Evolutionary conservation across 2,329 filamentous ascomycete genomes (phyloP).

Genomic region (Penicillium hesseltinei): DNA sequence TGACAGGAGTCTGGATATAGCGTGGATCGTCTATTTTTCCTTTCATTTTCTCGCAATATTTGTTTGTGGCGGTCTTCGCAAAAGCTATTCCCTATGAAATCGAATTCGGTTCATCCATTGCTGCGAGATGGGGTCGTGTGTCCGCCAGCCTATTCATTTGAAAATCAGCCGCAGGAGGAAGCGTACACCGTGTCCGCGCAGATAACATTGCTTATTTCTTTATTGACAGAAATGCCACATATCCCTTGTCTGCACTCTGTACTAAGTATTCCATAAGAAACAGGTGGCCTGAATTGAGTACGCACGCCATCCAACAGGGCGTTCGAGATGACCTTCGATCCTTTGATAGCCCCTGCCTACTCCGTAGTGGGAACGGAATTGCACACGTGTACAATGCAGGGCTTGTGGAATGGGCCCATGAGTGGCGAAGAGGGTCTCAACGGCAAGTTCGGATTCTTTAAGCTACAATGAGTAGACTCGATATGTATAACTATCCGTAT

Average conservation of each 20-base stretch:
- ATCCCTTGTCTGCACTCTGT: conserved; percentile 3
- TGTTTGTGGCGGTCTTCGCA: background rate
- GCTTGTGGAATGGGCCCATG: background rate
- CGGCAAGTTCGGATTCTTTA: background rate
- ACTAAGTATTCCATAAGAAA: background rate
- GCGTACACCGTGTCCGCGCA: background rate
- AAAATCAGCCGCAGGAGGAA: background rate
- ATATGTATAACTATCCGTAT: background rate
- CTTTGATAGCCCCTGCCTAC: conserved; percentile 6
- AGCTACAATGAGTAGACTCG: background rate
- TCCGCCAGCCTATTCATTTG: background rate
- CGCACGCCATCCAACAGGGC: conserved; percentile 3
- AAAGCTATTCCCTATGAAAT: background rate
- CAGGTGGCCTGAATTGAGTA: conserved; percentile 9
- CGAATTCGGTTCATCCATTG: conserved; percentile 4
- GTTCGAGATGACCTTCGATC: conserved; percentile 11
- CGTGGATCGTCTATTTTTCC: background rate
- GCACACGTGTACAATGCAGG: background rate
- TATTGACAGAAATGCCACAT: background rate
- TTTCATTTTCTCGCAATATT: background rate
- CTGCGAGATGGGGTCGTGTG: conserved; percentile 7
- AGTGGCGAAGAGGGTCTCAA: background rate
- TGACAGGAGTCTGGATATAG: background rate
- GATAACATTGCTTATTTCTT: background rate
- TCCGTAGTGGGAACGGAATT: background rate